Conservation (phyloP, 352 stramenopile genomes). For the Nothophytophthora sp. region DNA sequence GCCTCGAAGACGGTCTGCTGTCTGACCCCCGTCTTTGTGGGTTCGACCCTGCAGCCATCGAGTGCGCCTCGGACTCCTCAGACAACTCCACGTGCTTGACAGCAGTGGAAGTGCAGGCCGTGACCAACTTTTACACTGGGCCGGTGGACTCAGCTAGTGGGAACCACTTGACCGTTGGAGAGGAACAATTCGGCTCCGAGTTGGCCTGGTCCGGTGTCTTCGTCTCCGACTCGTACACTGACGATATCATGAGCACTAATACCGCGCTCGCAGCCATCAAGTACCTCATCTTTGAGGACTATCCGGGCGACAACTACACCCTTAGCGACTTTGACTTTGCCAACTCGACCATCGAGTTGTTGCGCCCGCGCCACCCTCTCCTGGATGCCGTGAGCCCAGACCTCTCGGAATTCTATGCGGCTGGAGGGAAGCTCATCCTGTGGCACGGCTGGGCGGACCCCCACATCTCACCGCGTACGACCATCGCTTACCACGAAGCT, state of each 20-base stretch:
- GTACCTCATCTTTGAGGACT: conserved; percentile 27
- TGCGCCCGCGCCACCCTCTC: conserved; percentile 16
- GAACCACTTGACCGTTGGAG: conserved; percentile 25
- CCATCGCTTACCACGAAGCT: conserved; percentile 29
- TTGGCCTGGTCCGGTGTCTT: conserved; percentile 28
- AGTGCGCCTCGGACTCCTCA: conserved; percentile 9
- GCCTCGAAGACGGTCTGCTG: conserved; percentile 18
- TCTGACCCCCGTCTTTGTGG: conserved; percentile 21
- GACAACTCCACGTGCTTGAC: conserved; percentile 26
- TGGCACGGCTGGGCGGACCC: conserved; percentile 34
- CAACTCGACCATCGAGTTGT: conserved; percentile 22
- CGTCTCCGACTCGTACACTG: conserved; percentile 12
- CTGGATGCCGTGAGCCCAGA: conserved; percentile 28
- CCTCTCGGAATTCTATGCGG: conserved; percentile 18
- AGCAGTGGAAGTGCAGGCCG: conserved; percentile 9
- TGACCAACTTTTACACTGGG: conserved; percentile 26
- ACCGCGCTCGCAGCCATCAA: conserved; percentile 20
- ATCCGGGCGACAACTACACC: conserved; percentile 23
- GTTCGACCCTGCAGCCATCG: conserved; percentile 14
- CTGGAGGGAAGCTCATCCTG: conserved; percentile 30
- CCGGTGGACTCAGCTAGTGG: conserved; percentile 11
- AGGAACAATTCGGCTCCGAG: conserved; percentile 29
- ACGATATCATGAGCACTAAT: conserved; percentile 10
- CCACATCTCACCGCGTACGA: conserved; percentile 32
- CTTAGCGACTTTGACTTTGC: conserved; percentile 28